Conservation (phyloP, 352 stramenopile species). For the Globisporangium ultimum region DNA sequence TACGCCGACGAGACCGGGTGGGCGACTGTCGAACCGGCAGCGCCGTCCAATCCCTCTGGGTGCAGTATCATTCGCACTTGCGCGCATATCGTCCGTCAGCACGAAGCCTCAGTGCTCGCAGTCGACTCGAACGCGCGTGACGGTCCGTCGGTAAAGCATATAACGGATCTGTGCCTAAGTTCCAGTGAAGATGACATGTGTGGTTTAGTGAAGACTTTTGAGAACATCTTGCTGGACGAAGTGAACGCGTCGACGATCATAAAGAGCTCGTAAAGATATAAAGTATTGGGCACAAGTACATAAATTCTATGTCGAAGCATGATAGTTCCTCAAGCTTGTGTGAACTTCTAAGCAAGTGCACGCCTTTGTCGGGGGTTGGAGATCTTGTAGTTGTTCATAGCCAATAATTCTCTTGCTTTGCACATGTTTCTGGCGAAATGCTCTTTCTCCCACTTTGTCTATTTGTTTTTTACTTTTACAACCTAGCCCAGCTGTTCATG, state of each 20-base stretch:
- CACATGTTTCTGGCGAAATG: too few species aligned
- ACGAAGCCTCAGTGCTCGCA: neutral
- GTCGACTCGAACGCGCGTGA: neutral
- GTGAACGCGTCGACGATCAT: neutral
- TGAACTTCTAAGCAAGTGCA: too few species aligned
- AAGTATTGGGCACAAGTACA: too few species aligned
- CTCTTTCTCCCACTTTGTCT: too few species aligned
- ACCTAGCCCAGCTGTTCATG: too few species aligned
- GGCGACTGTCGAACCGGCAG: neutral
- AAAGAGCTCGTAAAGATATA: too few species aligned
- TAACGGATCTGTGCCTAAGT: neutral
- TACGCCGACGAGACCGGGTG: neutral
- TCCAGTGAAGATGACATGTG: slow-evolving; percentile 3
- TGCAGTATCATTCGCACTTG: neutral
- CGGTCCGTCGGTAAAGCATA: neutral
- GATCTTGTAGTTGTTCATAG: too few species aligned
- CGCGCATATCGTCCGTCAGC: neutral
- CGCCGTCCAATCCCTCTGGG: neutral
- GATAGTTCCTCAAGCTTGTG: too few species aligned
- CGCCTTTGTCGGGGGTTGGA: too few species aligned
- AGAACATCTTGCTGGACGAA: slow-evolving; percentile 10
- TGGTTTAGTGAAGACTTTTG: slow-evolving; percentile 1
- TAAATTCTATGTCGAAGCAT: too few species aligned
- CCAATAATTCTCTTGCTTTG: too few species aligned
- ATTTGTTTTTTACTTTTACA: too few species aligned